Evolutionary conservation across 1,139 yeast genomes (phyloP).

Genomic region (Arxiozyma heterogenica): DNA sequence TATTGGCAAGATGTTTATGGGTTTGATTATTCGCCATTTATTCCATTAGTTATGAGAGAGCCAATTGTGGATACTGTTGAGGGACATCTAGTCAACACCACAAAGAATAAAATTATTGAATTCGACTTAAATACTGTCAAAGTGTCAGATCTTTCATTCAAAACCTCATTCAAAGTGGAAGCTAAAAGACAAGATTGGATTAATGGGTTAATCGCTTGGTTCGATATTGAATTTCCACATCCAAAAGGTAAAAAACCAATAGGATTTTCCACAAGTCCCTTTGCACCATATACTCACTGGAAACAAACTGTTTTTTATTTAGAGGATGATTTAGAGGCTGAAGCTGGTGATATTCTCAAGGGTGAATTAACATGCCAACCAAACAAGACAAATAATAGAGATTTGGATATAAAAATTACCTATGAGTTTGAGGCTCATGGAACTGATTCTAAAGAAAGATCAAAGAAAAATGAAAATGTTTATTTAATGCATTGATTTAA

Average conservation of each 20-base stretch:
- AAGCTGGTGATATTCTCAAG: constrained; percentile 63
- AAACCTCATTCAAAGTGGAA: constrained; percentile 53
- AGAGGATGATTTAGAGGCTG: constrained; percentile 69
- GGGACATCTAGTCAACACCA: constrained; percentile 64
- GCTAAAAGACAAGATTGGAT: constrained; percentile 74
- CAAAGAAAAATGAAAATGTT: constrained; percentile 31
- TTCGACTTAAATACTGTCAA: constrained; percentile 86
- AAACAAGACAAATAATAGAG: constrained; percentile 72
- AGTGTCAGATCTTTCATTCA: constrained; percentile 72
- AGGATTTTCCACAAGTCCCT: constrained; percentile 72
- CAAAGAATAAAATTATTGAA: constrained; percentile 60
- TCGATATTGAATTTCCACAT: constrained; percentile 78
- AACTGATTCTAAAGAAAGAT: constrained; percentile 43
- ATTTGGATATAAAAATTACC: constrained; percentile 56
- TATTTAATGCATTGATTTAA: constrained; percentile 27
- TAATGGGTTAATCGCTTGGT: constrained; percentile 91
- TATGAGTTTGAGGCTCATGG: constrained; percentile 50
- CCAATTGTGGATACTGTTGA: constrained; percentile 94
- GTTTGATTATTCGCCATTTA: constrained; percentile 74
- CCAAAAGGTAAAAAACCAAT: constrained; percentile 47
- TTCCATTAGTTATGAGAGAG: constrained; percentile 74
- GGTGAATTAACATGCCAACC: constrained; percentile 74
- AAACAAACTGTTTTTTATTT: constrained; percentile 94
- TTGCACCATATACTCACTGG: constrained; percentile 84
- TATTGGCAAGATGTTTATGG: constrained; percentile 98